These are phyloP conservation scores for Pholiota molesta DNA, from an alignment of 768 basidiomycete species.

Conservation along the genomic window DNA sequence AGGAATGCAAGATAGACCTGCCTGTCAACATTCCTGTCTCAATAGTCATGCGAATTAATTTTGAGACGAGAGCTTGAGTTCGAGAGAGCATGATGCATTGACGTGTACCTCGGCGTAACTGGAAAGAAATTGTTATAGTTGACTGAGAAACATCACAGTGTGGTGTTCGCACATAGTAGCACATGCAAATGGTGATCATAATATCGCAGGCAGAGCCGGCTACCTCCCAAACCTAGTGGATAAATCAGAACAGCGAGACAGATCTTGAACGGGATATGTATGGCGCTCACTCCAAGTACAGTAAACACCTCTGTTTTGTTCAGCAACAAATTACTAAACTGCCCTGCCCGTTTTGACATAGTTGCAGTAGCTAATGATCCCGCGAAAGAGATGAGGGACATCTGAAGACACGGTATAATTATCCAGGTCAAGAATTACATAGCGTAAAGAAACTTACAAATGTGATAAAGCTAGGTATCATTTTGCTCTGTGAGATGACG, in stretches of 20 bases:
- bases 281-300: not conserved
- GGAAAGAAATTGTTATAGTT: not conserved
- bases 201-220: not conserved
- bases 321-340: not conserved
- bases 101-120: not conserved
- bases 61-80: not conserved
- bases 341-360: not conserved
- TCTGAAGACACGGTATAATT: not conserved
- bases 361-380: not conserved
- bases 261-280: not conserved
- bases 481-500: not conserved
- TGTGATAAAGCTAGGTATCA: not conserved
- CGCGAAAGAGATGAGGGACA: not conserved
- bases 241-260: too few species aligned
- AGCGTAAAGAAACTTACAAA: not conserved
- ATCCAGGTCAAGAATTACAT: not conserved
- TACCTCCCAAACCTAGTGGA: not conserved
- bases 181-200: not conserved
- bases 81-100: not conserved
- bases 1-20: not conserved
- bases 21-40: conserved; percentile 1
- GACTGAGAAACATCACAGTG: not conserved
- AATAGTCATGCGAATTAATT: not conserved
- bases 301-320: not conserved
- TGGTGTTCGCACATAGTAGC: not conserved